These are phyloP conservation scores for Geoglossum glabrum DNA, from an alignment of 495 filamentous ascomycete species.

Conservation along the genomic window DNA sequence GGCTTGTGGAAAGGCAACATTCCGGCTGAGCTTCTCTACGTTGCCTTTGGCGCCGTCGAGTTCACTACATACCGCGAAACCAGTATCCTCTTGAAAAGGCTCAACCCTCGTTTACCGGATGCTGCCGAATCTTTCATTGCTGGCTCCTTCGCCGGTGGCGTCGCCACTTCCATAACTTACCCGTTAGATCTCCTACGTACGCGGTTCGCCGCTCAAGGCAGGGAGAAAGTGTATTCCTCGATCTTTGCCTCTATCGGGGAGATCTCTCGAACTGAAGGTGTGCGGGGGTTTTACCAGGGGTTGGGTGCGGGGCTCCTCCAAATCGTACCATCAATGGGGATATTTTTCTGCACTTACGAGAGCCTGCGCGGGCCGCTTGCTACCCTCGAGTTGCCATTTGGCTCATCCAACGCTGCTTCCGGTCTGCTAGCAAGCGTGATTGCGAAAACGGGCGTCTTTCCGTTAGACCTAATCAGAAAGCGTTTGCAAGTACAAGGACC, in stretches of 20 bases:
- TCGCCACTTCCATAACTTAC: slow-evolving; percentile 71
- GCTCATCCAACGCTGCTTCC: slow-evolving; percentile 59
- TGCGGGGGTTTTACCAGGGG: slow-evolving; percentile 67
- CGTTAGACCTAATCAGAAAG: slow-evolving; percentile 85
- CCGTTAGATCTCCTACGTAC: slow-evolving; percentile 87
- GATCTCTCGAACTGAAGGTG: slow-evolving; percentile 58
- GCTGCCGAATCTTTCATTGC: slow-evolving; percentile 50
- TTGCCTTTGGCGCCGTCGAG: slow-evolving; percentile 71
- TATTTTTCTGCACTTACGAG: slow-evolving; percentile 88
- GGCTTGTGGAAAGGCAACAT: slow-evolving; percentile 97
- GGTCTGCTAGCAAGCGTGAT: slow-evolving; percentile 59
- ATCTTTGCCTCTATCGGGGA: slow-evolving; percentile 44
- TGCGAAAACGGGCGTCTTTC: slow-evolving; percentile 80
- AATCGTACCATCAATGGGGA: slow-evolving; percentile 88
- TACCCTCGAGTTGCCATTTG: slow-evolving; percentile 41
- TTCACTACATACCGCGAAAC: slow-evolving; percentile 73
- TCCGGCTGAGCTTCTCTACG: slow-evolving; percentile 81
- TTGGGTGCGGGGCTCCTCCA: slow-evolving; percentile 60
- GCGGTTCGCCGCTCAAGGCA: slow-evolving; percentile 84
- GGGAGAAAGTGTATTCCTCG: slow-evolving; percentile 56
- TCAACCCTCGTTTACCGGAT: slow-evolving; percentile 32
- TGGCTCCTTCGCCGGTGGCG: slow-evolving; percentile 59
- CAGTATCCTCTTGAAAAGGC: slow-evolving; percentile 28
- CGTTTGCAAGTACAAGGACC: slow-evolving; percentile 90
- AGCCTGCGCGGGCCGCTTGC: slow-evolving; percentile 32